These are phyloP conservation scores for Raphanus hybrid DNA, from an alignment of 441 rosid genomes.

Conservation along the genomic window DNA sequence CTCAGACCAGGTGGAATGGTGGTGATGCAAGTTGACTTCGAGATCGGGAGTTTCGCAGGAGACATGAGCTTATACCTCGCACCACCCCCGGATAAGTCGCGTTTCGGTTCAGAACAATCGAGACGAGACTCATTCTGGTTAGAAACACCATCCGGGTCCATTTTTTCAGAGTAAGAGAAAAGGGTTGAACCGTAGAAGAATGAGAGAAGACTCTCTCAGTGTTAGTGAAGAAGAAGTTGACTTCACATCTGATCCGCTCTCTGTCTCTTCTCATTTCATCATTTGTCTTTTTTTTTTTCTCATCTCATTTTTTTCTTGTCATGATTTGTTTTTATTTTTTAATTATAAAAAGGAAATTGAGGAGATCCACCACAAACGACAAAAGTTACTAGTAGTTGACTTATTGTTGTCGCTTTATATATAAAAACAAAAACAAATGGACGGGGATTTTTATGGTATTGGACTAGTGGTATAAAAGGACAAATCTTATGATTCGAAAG, in stretches of 20 bases:
- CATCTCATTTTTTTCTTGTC: background rate
- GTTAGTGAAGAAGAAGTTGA: conserved; percentile 47
- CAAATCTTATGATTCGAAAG: background rate
- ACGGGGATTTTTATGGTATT: conserved; percentile 24
- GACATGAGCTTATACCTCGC: conserved; percentile 96
- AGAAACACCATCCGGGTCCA: conserved; percentile 48
- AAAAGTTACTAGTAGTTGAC: background rate
- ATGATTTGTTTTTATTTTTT: background rate
- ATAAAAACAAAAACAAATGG: background rate
- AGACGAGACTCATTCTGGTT: background rate
- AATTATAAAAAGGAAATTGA: background rate
- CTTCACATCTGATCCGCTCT: conserved; percentile 53
- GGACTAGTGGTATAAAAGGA: background rate
- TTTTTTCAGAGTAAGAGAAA: conserved; percentile 21
- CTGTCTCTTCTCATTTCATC: conserved; percentile 38
- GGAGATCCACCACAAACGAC: conserved; percentile 38
- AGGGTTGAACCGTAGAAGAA: background rate
- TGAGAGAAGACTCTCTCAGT: too few relatives aligned
- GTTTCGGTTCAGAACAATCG: conserved; percentile 14
- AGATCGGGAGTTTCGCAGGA: conserved; percentile 96
- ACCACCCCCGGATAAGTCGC: conserved; percentile 43
- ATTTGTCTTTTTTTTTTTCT: background rate
- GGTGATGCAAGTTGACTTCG: conserved; percentile 72
- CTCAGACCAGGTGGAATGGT: conserved; percentile 88
- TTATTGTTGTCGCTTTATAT: background rate